These are phyloP conservation scores for Nemania sp. DNA, from an alignment of 2,329 filamentous ascomycete genomes.

Conservation along the genomic window DNA sequence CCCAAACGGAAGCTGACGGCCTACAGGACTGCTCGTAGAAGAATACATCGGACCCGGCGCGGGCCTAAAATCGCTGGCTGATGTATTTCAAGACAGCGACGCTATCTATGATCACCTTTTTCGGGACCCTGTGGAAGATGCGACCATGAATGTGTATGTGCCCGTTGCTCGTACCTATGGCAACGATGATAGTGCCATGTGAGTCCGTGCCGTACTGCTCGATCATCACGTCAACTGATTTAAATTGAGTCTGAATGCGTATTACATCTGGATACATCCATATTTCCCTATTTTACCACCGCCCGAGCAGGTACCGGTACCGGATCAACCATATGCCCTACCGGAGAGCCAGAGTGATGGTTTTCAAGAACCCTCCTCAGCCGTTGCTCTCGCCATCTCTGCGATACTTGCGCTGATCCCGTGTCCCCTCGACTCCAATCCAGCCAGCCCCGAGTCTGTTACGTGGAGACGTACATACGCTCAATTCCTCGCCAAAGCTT, in stretches of 20 bases:
- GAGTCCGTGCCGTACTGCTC: conserved; percentile 26
- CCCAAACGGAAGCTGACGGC: conserved; percentile 11
- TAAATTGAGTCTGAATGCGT: conserved; percentile 48
- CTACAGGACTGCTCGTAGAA: conserved; percentile 37
- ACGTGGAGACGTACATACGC: conserved; percentile 51
- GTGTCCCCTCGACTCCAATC: conserved; percentile 45
- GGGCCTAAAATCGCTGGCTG: conserved; percentile 50
- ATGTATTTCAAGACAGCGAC: conserved; percentile 51
- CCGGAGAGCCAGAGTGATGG: conserved; percentile 43
- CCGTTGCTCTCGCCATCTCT: conserved; percentile 51
- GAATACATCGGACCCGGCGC: conserved; percentile 52
- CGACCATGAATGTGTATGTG: conserved; percentile 25
- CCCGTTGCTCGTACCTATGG: conserved; percentile 49
- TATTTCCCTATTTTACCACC: conserved; percentile 55
- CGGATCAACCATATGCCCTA: conserved; percentile 40
- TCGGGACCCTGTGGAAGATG: conserved; percentile 28
- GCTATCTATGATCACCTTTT: conserved; percentile 52
- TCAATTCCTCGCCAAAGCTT: conserved; percentile 51
- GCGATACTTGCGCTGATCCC: conserved; percentile 54
- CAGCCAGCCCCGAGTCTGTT: conserved; percentile 44
- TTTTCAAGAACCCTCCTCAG: conserved; percentile 46
- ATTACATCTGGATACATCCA: conserved; percentile 56
- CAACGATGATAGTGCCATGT: conserved; percentile 46
- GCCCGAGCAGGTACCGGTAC: conserved; percentile 40
- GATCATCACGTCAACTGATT: conserved; percentile 6